Base-by-base conservation (phyloP, 2,329 filamentous ascomycete species). In the Ophiostoma ulmi region DNA sequence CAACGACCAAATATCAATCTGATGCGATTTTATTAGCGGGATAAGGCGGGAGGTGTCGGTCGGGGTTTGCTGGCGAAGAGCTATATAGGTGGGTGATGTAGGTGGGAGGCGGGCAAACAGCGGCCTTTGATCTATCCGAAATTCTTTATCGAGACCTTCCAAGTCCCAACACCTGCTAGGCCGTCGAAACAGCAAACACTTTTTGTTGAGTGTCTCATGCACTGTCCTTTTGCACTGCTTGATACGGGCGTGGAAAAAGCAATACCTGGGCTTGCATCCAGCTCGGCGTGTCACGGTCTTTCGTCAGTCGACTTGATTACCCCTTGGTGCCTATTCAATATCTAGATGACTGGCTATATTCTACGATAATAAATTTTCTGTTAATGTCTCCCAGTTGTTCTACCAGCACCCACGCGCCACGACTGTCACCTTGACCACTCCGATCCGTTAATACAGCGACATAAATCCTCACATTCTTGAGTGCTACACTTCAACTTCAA, bases 141-240 rank as follows among this genome's bases (percentile, higher is more conserved):
- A 14, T 13, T 22, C 48, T 14, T 31, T 31, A 44, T 2, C 5
- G 17, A 48, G 10, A 22, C 52, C 8, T 26, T 22, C 26, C 26
- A 11, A 26, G n/a, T 35, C 58, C 17, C 58, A 63, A 63, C 58
- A 63, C 22, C 58, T 35, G 5, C 55, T 11, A 20, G 58, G 26
- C 13, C 58, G 58, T 35, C n/a, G 4, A 13, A 63, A 7, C 13
- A 35, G 26, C n/a, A 36, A 3, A 20, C 26, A 2, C 8, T 55
- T 63, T 63, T 63, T 63, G 26, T 63, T 63, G 58, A 63, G 58
- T 17, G 8, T 26, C 26, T 35, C 26, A 63, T 63, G 58, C 58
- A 36, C 5, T 63, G 58, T 63, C 58, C 58, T 63, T 63, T 35
- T 14, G 14, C 14, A 22, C 5, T 35, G 58, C 58, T 63, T 63